Evolutionary conservation across 805 yeast genomes (phyloP).

Genomic region (Zygotorulaspora florentina): DNA sequence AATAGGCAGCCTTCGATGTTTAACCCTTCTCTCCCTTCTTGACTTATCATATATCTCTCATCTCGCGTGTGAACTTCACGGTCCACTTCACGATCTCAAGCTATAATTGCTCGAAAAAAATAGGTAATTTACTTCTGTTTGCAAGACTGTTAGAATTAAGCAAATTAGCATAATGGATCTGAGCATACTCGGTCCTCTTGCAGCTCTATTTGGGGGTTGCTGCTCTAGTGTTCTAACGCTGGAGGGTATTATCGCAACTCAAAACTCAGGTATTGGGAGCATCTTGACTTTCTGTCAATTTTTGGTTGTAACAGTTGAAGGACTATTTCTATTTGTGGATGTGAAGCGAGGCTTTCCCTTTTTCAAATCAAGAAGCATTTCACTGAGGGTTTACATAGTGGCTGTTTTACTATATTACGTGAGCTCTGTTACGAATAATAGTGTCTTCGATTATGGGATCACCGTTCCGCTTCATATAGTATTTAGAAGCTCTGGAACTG

Average conservation of each 20-base stretch:
- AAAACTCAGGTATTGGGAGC: constrained; percentile 40
- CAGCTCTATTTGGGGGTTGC: constrained; percentile 64
- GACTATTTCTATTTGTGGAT: constrained; percentile 39
- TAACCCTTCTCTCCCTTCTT: too few relatives aligned
- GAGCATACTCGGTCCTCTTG: constrained; percentile 19
- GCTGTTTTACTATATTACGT: constrained; percentile 49
- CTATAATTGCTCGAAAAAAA: too few relatives aligned
- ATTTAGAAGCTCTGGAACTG: constrained; percentile 60
- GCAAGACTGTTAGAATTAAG: too few relatives aligned
- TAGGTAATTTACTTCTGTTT: too few relatives aligned
- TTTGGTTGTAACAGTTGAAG: constrained; percentile 45
- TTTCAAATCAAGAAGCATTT: constrained; percentile 37
- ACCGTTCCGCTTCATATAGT: constrained; percentile 66
- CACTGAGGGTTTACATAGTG: constrained; percentile 42
- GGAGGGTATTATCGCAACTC: constrained; percentile 45
- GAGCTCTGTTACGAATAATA: constrained; percentile 52
- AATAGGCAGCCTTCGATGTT: too few relatives aligned
- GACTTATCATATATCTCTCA: too few relatives aligned
- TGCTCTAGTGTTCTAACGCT: constrained; percentile 64
- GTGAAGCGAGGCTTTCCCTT: constrained; percentile 30
- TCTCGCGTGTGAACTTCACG: too few relatives aligned
- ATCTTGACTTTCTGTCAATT: constrained; percentile 59
- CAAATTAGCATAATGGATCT: not conserved
- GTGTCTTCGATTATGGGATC: constrained; percentile 52
- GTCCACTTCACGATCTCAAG: too few relatives aligned